These are phyloP conservation scores for Hibiscus tridactylites DNA, from an alignment of 345 rosid genomes.

Conservation along the genomic window DNA sequence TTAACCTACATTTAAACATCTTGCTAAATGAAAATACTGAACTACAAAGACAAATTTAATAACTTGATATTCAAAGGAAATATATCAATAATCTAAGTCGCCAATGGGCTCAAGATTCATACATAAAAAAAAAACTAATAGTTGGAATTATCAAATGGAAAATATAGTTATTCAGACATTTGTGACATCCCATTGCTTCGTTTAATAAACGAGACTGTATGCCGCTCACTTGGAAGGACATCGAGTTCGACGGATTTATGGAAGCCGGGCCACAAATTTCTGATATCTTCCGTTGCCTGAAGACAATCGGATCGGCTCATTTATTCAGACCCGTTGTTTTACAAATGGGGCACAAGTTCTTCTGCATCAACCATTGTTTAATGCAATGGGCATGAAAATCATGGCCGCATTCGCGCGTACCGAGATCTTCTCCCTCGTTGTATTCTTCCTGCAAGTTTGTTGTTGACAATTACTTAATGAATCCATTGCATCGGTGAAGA, in stretches of 20 bases:
- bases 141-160: conserved; percentile 8
- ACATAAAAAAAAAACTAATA: conserved; percentile 8
- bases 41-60: neutral
- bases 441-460: conserved; percentile 53
- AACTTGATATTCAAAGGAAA: neutral
- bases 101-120: conserved; percentile 9
- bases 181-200: conserved; percentile 2
- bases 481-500: neutral
- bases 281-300: neutral
- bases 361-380: conserved; percentile 71
- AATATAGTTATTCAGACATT: conserved; percentile 1
- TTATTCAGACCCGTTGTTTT: conserved; percentile 61
- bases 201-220: neutral
- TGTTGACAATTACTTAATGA: neutral
- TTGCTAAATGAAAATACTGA: neutral
- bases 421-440: conserved; percentile 49
- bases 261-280: conserved; percentile 6
- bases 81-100: neutral
- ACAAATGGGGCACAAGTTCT: conserved; percentile 86
- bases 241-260: conserved; percentile 6
- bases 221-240: conserved; percentile 4
- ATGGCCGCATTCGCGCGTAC: conserved; percentile 67
- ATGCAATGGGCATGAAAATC: conserved; percentile 61
- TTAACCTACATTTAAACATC: no score
- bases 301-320: conserved; percentile 10